Conservation (phyloP, 768 basidiomycete genomes). For the Dacryopinax spathularia region DNA sequence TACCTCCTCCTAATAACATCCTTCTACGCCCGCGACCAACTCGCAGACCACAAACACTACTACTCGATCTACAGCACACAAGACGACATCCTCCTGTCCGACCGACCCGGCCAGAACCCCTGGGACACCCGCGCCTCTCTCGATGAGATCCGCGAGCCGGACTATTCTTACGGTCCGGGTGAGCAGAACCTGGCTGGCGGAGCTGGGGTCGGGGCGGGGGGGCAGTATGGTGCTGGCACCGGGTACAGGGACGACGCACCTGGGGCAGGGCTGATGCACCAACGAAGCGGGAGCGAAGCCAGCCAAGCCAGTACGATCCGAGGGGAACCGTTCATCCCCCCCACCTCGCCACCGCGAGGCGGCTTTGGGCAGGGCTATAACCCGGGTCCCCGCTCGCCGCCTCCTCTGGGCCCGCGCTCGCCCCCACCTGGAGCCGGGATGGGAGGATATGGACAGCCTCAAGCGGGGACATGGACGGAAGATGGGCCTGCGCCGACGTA, state of each 20-base stretch:
- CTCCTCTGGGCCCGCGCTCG: neutral
- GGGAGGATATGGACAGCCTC: neutral
- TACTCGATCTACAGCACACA: constrained; percentile 48
- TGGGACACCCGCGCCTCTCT: neutral
- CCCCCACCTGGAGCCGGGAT: neutral
- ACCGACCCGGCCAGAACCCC: neutral
- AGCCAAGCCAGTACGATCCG: neutral
- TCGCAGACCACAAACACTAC: constrained; percentile 67
- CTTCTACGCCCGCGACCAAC: constrained; percentile 59
- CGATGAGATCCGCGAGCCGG: neutral
- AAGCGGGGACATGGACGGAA: no score
- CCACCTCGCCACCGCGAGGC: neutral
- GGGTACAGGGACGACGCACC: no score
- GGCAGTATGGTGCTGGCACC: neutral
- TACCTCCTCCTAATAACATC: constrained; percentile 37
- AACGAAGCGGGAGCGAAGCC: neutral
- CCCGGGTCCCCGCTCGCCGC: neutral
- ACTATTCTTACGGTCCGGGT: no score
- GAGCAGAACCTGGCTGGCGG: no score
- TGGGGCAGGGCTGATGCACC: neutral
- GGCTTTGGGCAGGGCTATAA: neutral
- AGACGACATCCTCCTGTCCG: constrained; percentile 14
- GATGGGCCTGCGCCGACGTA: no score
- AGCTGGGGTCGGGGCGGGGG: neutral
- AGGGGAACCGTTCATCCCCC: neutral